phyloP scores from a whole-genome alignment of 129 eudicot species.

The Apium graveolens region DNA sequence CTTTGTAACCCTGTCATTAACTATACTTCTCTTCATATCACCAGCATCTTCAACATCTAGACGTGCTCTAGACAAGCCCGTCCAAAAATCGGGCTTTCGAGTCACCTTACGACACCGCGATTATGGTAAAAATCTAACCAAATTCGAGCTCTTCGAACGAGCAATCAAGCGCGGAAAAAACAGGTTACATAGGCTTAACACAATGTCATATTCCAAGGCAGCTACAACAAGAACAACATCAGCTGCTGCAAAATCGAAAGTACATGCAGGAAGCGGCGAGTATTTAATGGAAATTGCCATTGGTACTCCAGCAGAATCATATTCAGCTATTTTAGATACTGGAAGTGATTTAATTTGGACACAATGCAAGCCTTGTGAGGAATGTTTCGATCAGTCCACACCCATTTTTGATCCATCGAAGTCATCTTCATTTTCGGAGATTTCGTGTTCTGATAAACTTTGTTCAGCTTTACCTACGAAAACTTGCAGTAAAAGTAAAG shows the following conservation, averaged over 20 bases:
- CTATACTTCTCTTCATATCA: conserved; percentile 13
- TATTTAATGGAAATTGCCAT: conserved; percentile 64
- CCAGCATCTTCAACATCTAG: conserved; percentile 53
- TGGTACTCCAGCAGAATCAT: conserved; percentile 58
- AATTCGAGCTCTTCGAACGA: conserved; percentile 52
- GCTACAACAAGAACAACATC: conserved; percentile 22
- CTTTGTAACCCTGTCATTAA: neutral
- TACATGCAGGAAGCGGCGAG: conserved; percentile 80
- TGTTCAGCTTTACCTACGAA: conserved; percentile 47
- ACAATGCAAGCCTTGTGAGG: conserved; percentile 74
- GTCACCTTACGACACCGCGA: conserved; percentile 60
- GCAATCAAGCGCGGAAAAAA: conserved; percentile 53
- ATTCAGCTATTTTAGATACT: conserved; percentile 67
- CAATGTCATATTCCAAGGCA: conserved; percentile 26
- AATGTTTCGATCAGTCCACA: conserved; percentile 56
- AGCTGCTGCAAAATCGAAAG: conserved; percentile 26
- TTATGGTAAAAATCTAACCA: conserved; percentile 63
- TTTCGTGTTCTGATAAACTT: conserved; percentile 44
- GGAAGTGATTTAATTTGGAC: conserved; percentile 93
- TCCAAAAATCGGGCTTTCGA: conserved; percentile 25
- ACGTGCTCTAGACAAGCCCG: conserved; percentile 15
- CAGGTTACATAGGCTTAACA: conserved; percentile 38
- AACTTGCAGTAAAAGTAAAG: conserved; percentile 26
- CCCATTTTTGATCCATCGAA: conserved; percentile 69
- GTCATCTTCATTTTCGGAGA: conserved; percentile 45